Evolutionary conservation across 805 yeast genomes (phyloP), one percentile per base, ranked within the genome.

Genomic region (Candida oleophila): DNA sequence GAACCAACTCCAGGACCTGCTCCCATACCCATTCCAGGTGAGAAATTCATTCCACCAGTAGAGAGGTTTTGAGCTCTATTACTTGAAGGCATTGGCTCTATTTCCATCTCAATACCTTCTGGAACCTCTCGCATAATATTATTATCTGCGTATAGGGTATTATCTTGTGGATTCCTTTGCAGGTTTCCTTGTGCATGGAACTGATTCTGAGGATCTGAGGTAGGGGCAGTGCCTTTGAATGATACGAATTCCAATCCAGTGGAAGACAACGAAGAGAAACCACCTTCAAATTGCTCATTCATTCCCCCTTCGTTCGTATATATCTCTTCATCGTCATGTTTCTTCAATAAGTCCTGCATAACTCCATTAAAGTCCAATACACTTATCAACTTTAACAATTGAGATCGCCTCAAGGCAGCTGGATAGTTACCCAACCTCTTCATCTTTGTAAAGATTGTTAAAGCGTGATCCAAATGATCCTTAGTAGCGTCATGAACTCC

Each of bases 401-500:
- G 95, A 0, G 85, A 88, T 46, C 89, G 69, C 59, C 92, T 73
- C 21, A 85, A 62, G 4, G 87, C 86, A 0, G 94, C 92, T 1
- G 94, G 92, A 59, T 85, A 85, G 58, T 87, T 87, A 1, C 94
- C 94, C 42, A 86, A 65, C 47, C 80, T 81, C 56, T 86, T 78
- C 94, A 87, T 87, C 55, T 77, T 81, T 2, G 89, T 84, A 55
- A 87, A 85, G 3, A 86, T 78, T 8, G 65, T 69, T 36, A 87
- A 66, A 0, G 92, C 87, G 61, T 85, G 89, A 59, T 86, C 91
- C 44, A 87, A 64, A 58, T 85, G 89, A 39, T 77, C 82, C 41
- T 75, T 69, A 0, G 92, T 85, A 22, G 87, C 88, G 21, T 85
- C 88, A 58, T 86, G 89, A 4, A 86, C 85, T 5, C 95, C 95